A percentile compares a stretch with the other conserved stretches of the same genome.
Evolutionary conservation across 179 eudicot genomes (phyloP).

Genomic region (Amaranthus tricolor): DNA sequence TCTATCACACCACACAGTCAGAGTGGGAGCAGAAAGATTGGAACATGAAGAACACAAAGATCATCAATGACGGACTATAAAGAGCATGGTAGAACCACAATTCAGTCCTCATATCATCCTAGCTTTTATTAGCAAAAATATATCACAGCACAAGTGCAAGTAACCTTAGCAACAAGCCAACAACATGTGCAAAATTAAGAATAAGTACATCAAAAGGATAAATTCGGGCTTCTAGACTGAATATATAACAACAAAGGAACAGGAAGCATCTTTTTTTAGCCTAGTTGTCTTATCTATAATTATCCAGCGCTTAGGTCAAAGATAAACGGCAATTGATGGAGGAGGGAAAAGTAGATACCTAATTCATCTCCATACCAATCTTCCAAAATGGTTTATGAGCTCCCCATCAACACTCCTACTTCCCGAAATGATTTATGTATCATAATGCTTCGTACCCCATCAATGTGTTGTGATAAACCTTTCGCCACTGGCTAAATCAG

Average conservation of each 20-base stretch:
- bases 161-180: background rate
- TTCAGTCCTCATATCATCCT: background rate
- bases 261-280: slow-evolving; percentile 2
- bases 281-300: background rate
- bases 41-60: too few species aligned
- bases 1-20: too few species aligned
- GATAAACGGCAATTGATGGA: background rate
- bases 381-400: background rate
- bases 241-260: slow-evolving; percentile 4
- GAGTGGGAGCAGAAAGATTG: too few species aligned
- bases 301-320: background rate
- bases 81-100: background rate
- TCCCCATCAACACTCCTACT: background rate
- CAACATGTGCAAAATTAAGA: background rate
- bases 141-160: background rate
- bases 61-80: background rate
- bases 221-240: background rate
- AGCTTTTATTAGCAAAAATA: background rate
- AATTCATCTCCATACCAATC: background rate
- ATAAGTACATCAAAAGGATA: background rate
- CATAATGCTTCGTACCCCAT: background rate
- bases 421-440: background rate
- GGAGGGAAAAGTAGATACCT: slow-evolving; percentile 4
- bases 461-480: background rate
- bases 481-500: background rate